Percentiles rank a stretch among this genome's conserved stretches.
Conservation (phyloP, 352 stramenopile genomes). For the Phytophthora ramorum region DNA sequence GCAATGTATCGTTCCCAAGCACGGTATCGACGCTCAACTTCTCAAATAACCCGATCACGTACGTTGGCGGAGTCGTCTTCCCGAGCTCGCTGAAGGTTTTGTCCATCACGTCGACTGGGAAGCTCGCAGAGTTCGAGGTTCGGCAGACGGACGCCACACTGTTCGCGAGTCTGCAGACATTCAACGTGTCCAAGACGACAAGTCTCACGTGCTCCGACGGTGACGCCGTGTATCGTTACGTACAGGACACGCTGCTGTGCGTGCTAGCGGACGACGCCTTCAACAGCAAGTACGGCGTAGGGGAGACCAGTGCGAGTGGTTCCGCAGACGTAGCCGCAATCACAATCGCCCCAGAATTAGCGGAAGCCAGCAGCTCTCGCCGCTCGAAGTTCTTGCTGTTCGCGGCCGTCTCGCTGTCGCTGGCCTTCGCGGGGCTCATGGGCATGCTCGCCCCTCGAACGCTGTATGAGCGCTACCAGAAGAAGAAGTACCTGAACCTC, state of each 20-base stretch:
- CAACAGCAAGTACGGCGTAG: conserved; percentile 40
- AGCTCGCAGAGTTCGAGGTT: conserved; percentile 50
- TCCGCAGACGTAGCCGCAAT: neutral
- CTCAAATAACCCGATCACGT: conserved; percentile 44
- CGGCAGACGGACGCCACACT: conserved; percentile 38
- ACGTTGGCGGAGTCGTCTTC: conserved; percentile 44
- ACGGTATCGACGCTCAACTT: conserved; percentile 42
- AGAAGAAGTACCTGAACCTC: conserved; percentile 28
- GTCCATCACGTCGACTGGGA: conserved; percentile 30
- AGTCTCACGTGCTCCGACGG: conserved; percentile 44
- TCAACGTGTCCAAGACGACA: conserved; percentile 44
- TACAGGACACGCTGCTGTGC: conserved; percentile 54
- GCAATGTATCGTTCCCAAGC: conserved; percentile 46
- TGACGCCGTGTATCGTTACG: conserved; percentile 33
- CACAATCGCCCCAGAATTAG: conserved; percentile 14
- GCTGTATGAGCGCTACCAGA: conserved; percentile 35
- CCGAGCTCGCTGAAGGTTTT: conserved; percentile 33
- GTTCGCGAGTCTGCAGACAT: conserved; percentile 36
- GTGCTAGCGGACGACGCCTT: conserved; percentile 49
- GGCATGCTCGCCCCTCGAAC: conserved; percentile 27
- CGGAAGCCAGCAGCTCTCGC: conserved; percentile 29
- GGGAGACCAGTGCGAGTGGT: conserved; percentile 12
- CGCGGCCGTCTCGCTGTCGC: conserved; percentile 16
- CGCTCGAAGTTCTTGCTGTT: conserved; percentile 49
- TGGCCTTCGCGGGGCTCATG: conserved; percentile 34